These are phyloP conservation scores for Apiotrichum gamsii DNA, from an alignment of 1,284 basidiomycete genomes.

Conservation along the genomic window DNA sequence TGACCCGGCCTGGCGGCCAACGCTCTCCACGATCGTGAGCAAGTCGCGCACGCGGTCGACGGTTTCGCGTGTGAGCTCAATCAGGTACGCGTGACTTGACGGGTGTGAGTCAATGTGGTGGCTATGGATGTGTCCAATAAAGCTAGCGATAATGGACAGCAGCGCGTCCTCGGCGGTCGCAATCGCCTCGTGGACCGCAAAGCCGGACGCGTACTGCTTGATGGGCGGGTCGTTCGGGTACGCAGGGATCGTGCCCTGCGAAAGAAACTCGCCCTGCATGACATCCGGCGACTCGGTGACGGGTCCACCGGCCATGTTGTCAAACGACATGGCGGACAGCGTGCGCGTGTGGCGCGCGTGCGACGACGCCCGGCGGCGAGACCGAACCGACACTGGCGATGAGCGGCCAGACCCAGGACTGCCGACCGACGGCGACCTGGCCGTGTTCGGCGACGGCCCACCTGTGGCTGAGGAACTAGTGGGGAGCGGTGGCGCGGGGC, in stretches of 20 bases:
- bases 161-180: conserved; percentile 76
- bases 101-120: conserved; percentile 83
- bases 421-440: conserved; percentile 16
- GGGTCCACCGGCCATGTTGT: conserved; percentile 1
- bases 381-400: conserved; percentile 19
- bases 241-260: conserved; percentile 3
- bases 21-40: conserved; percentile 84
- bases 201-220: conserved; percentile 10
- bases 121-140: conserved; percentile 93
- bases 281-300: conserved; percentile 6
- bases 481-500: conserved; percentile 36
- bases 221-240: conserved; percentile 1
- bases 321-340: conserved; percentile 9
- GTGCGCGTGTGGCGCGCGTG: conserved; percentile 1
- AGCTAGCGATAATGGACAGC: conserved; percentile 87
- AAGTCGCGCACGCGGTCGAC: conserved; percentile 88
- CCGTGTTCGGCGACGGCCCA: conserved; percentile 7
- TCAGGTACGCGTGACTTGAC: conserved; percentile 84
- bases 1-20: conserved; percentile 57
- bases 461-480: conserved; percentile 11
- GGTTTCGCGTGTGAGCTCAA: conserved; percentile 87
- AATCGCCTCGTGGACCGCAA: conserved; percentile 46
- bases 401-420: conserved; percentile 22
- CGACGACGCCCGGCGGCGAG: conserved; percentile 2
- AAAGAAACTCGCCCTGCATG: not conserved